A percentile compares a stretch with the other conserved stretches of the same genome.
phyloP scores from a whole-genome alignment of 164 flowering plant species.

The Dillenia suffruticosa region DNA sequence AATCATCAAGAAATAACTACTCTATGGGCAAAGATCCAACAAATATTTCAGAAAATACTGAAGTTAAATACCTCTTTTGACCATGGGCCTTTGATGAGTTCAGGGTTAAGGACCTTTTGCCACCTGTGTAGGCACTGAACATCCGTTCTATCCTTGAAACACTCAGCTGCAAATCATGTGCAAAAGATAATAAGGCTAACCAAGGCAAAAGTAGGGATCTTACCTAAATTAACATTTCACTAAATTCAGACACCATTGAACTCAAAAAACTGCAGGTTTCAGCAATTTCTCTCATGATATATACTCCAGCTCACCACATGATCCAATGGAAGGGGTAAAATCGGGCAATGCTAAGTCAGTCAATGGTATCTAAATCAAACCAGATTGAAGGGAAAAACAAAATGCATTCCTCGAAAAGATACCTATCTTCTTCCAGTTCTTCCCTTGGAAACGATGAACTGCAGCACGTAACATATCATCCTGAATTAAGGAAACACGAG shows the following conservation, averaged over 20 bases:
- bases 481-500: slow-evolving; percentile 33
- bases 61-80: slow-evolving; percentile 37
- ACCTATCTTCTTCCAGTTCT: slow-evolving; percentile 68
- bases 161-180: slow-evolving; percentile 40
- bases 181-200: neutral
- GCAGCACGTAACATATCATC: slow-evolving; percentile 71
- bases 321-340: neutral
- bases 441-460: slow-evolving; percentile 55
- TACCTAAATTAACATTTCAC: neutral
- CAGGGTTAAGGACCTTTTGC: slow-evolving; percentile 61
- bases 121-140: slow-evolving; percentile 57
- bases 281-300: no score
- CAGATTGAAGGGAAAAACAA: neutral
- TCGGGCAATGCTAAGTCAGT: neutral
- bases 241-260: neutral
- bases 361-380: neutral
- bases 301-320: neutral
- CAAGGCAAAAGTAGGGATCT: neutral
- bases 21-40: neutral
- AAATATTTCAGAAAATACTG: neutral
- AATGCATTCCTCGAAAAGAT: neutral
- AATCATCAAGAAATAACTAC: neutral
- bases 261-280: neutral
- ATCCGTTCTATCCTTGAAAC: slow-evolving; percentile 50
- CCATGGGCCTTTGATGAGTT: slow-evolving; percentile 58